A percentile compares a stretch with the other conserved stretches of the same genome.
Conservation (phyloP, 257 asterid genomes). For the Solanum bulbocastanum region DNA sequence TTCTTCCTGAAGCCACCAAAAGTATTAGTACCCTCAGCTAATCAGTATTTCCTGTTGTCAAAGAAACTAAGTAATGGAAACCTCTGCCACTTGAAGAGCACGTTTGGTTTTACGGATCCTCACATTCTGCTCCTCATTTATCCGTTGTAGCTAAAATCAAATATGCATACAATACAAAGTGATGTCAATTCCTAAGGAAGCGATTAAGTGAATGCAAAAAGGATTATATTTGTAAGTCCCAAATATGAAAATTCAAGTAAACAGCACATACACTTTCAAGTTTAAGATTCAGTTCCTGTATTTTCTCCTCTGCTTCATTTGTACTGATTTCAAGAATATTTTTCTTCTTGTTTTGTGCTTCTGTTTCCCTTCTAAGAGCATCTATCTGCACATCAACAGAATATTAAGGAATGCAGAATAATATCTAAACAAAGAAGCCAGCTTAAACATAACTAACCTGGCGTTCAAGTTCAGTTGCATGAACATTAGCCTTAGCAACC, state of each 20-base stretch:
- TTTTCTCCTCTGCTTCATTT: conserved; percentile 22
- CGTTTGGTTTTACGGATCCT: conserved; percentile 24
- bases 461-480: conserved; percentile 20
- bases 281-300: conserved; percentile 23
- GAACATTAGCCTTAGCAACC: conserved; percentile 22
- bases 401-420: not conserved
- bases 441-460: conserved; percentile 20
- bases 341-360: conserved; percentile 25
- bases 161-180: not conserved
- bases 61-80: not conserved
- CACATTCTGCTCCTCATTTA: conserved; percentile 30
- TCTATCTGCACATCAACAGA: conserved; percentile 16
- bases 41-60: not conserved
- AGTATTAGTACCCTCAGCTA: conserved; percentile 2
- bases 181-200: not conserved
- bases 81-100: conserved; percentile 45
- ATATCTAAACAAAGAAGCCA: not conserved
- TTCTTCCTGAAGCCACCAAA: conserved; percentile 29
- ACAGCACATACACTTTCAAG: conserved; percentile 28
- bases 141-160: conserved; percentile 22
- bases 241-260: not conserved
- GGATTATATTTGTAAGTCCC: not conserved
- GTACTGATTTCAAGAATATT: conserved; percentile 17
- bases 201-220: not conserved
- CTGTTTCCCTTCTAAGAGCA: conserved; percentile 28